phyloP scores from a whole-genome alignment of 2,329 filamentous ascomycete genomes.

The Fusarium domesticum region DNA sequence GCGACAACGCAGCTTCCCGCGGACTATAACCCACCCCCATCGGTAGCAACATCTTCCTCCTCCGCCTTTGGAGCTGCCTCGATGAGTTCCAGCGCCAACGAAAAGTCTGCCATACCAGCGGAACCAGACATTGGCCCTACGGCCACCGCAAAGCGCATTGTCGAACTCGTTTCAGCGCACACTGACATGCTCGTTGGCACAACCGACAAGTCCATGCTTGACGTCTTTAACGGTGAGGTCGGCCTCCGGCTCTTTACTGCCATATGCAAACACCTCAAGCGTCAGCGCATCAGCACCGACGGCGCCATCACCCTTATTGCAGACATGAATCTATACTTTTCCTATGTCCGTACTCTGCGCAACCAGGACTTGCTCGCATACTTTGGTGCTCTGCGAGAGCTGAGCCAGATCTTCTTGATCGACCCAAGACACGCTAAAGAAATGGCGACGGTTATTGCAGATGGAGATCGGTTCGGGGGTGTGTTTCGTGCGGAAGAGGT shows the following conservation, averaged over 20 bases:
- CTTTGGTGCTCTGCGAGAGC: slow-evolving; percentile 85
- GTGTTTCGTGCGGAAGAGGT: slow-evolving; percentile 96
- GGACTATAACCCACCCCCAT: slow-evolving; percentile 76
- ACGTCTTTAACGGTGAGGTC: slow-evolving; percentile 98
- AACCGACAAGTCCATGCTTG: slow-evolving; percentile 96
- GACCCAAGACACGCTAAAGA: slow-evolving; percentile 83
- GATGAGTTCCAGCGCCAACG: slow-evolving; percentile 19
- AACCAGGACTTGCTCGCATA: slow-evolving; percentile 85
- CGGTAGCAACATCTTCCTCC: slow-evolving; percentile 12
- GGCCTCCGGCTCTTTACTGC: slow-evolving; percentile 87
- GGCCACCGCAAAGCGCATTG: slow-evolving; percentile 72
- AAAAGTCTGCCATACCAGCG: slow-evolving; percentile 29
- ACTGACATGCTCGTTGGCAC: slow-evolving; percentile 91
- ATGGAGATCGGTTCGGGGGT: slow-evolving; percentile 83
- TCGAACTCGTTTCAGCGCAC: slow-evolving; percentile 82
- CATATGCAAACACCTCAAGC: slow-evolving; percentile 95
- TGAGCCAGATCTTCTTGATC: slow-evolving; percentile 94
- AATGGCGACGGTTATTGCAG: slow-evolving; percentile 91
- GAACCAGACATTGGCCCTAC: slow-evolving; percentile 63
- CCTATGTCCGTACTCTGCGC: slow-evolving; percentile 75
- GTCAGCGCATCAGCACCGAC: slow-evolving; percentile 84
- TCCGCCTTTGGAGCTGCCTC: slow-evolving; percentile 11
- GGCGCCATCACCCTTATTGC: slow-evolving; percentile 91
- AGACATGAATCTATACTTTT: slow-evolving; percentile 92
- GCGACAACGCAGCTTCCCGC: slow-evolving; percentile 81